phyloP scores from a whole-genome alignment of 176 grass and related monocot species.

The Guadua angustifolia region DNA sequence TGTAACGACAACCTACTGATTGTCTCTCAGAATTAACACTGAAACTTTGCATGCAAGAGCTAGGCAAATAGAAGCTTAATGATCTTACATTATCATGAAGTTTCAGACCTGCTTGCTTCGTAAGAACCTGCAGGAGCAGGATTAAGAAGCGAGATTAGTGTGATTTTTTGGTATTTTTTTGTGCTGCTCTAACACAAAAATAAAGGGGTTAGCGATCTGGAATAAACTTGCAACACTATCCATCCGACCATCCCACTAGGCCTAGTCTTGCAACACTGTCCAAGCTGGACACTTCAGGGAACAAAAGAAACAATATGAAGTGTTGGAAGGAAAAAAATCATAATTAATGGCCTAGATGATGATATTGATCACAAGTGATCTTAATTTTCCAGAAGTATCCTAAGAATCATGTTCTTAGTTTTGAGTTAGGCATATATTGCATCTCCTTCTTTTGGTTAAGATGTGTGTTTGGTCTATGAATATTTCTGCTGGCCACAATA shows the following conservation, averaged over 20 bases:
- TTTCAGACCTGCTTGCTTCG: constrained; percentile 89
- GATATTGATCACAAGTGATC: too few relatives aligned
- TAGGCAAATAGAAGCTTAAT: constrained; percentile 9
- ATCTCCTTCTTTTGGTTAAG: too few relatives aligned
- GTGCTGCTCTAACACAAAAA: constrained; percentile 26
- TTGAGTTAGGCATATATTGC: too few relatives aligned
- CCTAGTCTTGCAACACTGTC: not conserved
- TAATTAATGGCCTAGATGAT: too few relatives aligned
- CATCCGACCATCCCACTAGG: not conserved
- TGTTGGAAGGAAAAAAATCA: too few relatives aligned
- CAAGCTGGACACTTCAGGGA: too few relatives aligned
- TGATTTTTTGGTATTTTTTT: not conserved
- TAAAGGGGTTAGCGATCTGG: not conserved
- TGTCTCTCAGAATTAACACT: constrained; percentile 30
- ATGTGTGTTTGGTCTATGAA: too few relatives aligned
- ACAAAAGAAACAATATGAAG: too few relatives aligned
- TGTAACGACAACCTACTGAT: constrained; percentile 7
- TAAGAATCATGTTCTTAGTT: too few relatives aligned
- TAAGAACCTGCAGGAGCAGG: constrained; percentile 80
- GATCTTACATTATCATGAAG: constrained; percentile 78
- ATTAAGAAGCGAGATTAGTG: constrained; percentile 34
- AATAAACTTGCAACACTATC: constrained; percentile 10
- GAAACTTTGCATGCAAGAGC: constrained; percentile 26
- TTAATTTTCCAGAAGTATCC: too few relatives aligned
- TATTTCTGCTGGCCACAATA: too few relatives aligned